Conservation (phyloP, 2,329 filamentous ascomycete genomes). For the Reticulascus tulasneorum region DNA sequence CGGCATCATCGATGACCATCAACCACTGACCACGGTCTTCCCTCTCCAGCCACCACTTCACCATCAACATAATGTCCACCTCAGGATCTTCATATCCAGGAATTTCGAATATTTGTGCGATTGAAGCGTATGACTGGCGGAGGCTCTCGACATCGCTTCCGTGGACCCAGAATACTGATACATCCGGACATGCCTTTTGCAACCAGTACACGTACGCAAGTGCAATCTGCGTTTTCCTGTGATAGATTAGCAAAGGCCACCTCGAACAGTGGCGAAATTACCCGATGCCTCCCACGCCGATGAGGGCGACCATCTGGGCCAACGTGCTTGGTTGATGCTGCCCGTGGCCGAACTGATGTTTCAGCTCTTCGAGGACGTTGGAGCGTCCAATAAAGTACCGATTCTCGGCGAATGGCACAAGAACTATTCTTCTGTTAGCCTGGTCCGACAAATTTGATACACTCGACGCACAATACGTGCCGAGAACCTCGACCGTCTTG, state of each 20-base stretch:
- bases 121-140: conserved; percentile 19
- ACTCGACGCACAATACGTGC: too few relatives aligned
- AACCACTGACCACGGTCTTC: conserved; percentile 14
- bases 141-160: conserved; percentile 25
- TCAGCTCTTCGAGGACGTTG: conserved; percentile 4
- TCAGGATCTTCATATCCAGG: conserved; percentile 19
- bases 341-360: conserved; percentile 1
- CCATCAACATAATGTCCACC: conserved; percentile 17
- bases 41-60: conserved; percentile 23
- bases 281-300: conserved; percentile 22
- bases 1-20: conserved; percentile 8
- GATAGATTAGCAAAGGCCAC: conserved; percentile 4
- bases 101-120: conserved; percentile 21
- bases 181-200: conserved; percentile 12
- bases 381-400: conserved; percentile 11
- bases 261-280: conserved; percentile 1
- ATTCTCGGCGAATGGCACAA: conserved; percentile 13
- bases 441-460: too few relatives aligned
- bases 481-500: too few relatives aligned
- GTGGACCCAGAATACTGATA: conserved; percentile 30
- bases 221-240: conserved; percentile 28
- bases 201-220: conserved; percentile 23
- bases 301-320: conserved; percentile 14
- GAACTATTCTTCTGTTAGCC: conserved; percentile 4
- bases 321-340: neutral